Percentiles rank a stretch among this genome's conserved stretches.
Evolutionary conservation across 805 yeast species (phyloP).

Genomic region (Lipomyces sp.): DNA sequence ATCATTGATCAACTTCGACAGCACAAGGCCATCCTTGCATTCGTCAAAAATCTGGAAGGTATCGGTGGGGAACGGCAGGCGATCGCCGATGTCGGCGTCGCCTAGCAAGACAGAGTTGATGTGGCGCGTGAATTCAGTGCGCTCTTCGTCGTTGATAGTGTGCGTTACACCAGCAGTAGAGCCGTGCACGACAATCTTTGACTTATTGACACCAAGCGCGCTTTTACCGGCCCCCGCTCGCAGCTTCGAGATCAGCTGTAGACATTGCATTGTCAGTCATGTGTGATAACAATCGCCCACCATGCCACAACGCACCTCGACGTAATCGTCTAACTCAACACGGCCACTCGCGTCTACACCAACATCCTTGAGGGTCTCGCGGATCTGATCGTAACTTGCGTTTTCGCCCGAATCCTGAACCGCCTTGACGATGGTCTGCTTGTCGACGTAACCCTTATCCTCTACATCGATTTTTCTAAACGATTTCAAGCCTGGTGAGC

Average conservation of each 20-base stretch:
- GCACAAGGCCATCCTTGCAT: slow-evolving; percentile 83
- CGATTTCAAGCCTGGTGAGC: too few species aligned
- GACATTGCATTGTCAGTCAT: neutral
- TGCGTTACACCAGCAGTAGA: slow-evolving; percentile 90
- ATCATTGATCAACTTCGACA: slow-evolving; percentile 91
- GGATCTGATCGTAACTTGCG: slow-evolving; percentile 83
- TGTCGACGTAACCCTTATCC: slow-evolving; percentile 92
- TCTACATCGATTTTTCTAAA: slow-evolving; percentile 75
- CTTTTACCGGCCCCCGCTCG: slow-evolving; percentile 24
- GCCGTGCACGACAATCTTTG: slow-evolving; percentile 80
- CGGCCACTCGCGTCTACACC: slow-evolving; percentile 95
- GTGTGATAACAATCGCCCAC: neutral
- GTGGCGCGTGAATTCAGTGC: slow-evolving; percentile 92
- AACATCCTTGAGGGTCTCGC: slow-evolving; percentile 88
- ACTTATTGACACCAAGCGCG: slow-evolving; percentile 41
- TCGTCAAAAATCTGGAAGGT: slow-evolving; percentile 95
- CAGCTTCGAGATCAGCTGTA: slow-evolving; percentile 28
- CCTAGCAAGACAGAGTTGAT: slow-evolving; percentile 89
- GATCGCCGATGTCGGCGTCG: slow-evolving; percentile 75
- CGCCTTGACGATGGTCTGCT: slow-evolving; percentile 81
- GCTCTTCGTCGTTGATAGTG: slow-evolving; percentile 95
- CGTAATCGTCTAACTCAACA: slow-evolving; percentile 94
- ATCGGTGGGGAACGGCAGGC: slow-evolving; percentile 89
- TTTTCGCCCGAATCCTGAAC: slow-evolving; percentile 68
- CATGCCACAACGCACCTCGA: slow-evolving; percentile 46